phyloP scores from a whole-genome alignment of 192 early-diverging fungal species.

The Dimargaris xerosporica region DNA sequence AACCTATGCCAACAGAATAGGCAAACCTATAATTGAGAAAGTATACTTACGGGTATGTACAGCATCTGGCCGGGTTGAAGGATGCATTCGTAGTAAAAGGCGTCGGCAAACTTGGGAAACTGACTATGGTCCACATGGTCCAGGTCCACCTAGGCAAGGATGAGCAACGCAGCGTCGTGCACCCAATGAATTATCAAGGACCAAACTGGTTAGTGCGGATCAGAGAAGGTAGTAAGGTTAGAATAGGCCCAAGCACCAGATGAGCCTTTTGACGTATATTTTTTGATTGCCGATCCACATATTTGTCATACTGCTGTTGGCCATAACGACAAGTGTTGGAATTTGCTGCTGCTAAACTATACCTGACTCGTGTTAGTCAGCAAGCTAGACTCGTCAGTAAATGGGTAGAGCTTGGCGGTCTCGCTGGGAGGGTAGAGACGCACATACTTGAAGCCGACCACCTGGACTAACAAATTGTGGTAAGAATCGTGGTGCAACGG shows the following conservation, averaged over 20 bases:
- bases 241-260: too few species aligned
- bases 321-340: too few species aligned
- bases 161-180: too few species aligned
- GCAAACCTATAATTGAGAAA: not conserved
- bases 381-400: slow-evolving; percentile 22
- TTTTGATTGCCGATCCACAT: too few species aligned
- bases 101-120: slow-evolving; percentile 40
- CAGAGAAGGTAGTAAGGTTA: too few species aligned
- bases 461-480: slow-evolving; percentile 72
- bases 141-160: slow-evolving; percentile 39
- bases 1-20: not conserved
- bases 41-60: slow-evolving; percentile 65
- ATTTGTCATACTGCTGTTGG: too few species aligned
- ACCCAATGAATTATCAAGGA: too few species aligned
- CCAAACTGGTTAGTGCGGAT: too few species aligned
- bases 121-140: slow-evolving; percentile 34
- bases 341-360: not conserved
- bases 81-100: slow-evolving; percentile 48
- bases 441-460: slow-evolving; percentile 68
- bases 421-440: slow-evolving; percentile 50
- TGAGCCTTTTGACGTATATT: too few species aligned
- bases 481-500: slow-evolving; percentile 72
- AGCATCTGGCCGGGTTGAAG: slow-evolving; percentile 63
- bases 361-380: slow-evolving; percentile 61
- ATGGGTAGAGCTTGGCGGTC: slow-evolving; percentile 44